Evolutionary conservation across 345 rosid species (phyloP).

Genomic region (Carallia pectinifolia): DNA sequence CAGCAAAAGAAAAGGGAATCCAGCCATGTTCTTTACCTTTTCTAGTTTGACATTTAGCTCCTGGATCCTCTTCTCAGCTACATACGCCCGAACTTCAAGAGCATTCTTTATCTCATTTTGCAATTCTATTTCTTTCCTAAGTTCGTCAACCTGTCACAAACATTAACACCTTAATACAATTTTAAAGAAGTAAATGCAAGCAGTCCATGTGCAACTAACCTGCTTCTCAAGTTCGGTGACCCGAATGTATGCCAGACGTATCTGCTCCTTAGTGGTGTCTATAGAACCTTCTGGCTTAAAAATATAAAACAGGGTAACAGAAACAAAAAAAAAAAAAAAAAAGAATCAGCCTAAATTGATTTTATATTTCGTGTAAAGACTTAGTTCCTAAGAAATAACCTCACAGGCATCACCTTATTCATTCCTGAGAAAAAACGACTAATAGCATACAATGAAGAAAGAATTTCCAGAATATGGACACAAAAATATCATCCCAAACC

Average conservation of each 20-base stretch:
- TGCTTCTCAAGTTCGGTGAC: constrained; percentile 39
- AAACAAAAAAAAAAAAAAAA: neutral
- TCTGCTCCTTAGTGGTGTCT: constrained; percentile 15
- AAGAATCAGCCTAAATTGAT: neutral
- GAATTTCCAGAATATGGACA: no score
- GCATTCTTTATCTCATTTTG: constrained; percentile 36
- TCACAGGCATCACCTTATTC: no score
- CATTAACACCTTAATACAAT: neutral
- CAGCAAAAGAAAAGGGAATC: neutral
- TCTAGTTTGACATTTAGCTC: constrained; percentile 30
- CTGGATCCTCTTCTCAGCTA: constrained; percentile 31
- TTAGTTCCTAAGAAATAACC: no score
- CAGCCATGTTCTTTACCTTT: constrained; percentile 25
- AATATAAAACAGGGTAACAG: neutral
- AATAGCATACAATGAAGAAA: no score
- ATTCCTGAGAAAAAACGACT: no score
- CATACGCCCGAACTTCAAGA: constrained; percentile 27
- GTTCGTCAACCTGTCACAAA: constrained; percentile 25
- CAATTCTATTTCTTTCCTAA: constrained; percentile 31
- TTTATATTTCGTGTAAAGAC: no score
- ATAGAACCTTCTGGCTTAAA: constrained; percentile 17
- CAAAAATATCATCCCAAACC: no score
- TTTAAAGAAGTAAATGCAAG: constrained; percentile 1
- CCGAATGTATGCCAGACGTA: constrained; percentile 18
- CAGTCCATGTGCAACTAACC: constrained; percentile 26